Conservation (phyloP, 192 early-diverging fungal genomes). For the Phlyctochytrium bullatum region DNA sequence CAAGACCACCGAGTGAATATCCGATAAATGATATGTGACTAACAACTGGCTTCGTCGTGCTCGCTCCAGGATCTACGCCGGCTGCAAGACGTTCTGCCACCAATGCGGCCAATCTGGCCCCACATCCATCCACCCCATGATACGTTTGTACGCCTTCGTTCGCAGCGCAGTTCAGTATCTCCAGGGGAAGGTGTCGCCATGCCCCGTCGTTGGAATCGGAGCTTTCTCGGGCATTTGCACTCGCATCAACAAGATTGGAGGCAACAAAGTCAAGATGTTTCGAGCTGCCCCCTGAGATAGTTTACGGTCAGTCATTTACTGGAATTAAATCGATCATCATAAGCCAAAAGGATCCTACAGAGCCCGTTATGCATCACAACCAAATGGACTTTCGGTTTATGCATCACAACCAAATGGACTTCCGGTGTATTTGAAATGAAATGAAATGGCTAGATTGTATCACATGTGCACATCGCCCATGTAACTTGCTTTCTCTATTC, state of each 20-base stretch:
- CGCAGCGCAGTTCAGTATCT: conserved; percentile 27
- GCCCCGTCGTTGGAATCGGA: not conserved
- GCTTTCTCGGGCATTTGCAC: conserved; percentile 3
- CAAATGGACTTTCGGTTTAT: conserved; percentile 41
- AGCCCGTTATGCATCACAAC: conserved; percentile 65
- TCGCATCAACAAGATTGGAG: conserved; percentile 28
- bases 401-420: conserved; percentile 57
- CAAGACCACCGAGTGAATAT: conserved; percentile 51
- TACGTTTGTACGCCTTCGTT: conserved; percentile 39
- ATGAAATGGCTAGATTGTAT: no score
- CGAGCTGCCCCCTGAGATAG: conserved; percentile 56
- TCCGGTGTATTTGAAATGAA: conserved; percentile 11
- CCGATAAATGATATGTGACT: conserved; percentile 47
- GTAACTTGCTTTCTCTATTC: no score
- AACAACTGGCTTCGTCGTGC: conserved; percentile 10
- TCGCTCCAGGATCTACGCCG: not conserved
- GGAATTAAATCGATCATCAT: no score
- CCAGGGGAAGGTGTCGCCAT: not conserved
- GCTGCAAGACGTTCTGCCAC: conserved; percentile 17
- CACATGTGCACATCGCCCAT: no score
- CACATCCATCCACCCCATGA: conserved; percentile 45
- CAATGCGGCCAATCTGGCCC: conserved; percentile 18
- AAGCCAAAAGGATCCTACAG: no score
- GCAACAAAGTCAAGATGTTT: conserved; percentile 51
- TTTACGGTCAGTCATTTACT: no score